These are phyloP conservation scores for Crithidia mellificae DNA, from an alignment of 208 protist genomes.

Conservation along the genomic window DNA sequence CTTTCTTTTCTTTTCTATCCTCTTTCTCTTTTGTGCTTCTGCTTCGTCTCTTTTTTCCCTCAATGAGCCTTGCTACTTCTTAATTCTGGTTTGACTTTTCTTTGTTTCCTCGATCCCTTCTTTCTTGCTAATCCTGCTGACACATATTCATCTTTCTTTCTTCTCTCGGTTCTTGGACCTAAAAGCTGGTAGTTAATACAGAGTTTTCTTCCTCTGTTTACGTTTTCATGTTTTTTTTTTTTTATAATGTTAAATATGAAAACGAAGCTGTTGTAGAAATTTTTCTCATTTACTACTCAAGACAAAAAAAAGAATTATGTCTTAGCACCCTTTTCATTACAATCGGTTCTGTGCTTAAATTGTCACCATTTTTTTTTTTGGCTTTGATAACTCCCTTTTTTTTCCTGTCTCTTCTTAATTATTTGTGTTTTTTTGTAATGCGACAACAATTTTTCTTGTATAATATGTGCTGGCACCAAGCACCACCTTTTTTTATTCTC, in stretches of 20 bases:
- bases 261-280: too few species aligned
- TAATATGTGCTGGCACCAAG: neutral
- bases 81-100: neutral
- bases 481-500: neutral
- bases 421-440: too few species aligned
- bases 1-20: neutral
- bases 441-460: neutral
- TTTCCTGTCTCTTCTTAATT: neutral
- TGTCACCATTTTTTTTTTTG: neutral
- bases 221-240: conserved; percentile 8
- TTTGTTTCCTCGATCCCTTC: neutral
- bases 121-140: neutral
- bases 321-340: too few species aligned
- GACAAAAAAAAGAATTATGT: too few species aligned
- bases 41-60: neutral
- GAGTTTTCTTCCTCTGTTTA: neutral
- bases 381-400: neutral
- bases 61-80: neutral
- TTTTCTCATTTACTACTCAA: too few species aligned
- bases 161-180: neutral
- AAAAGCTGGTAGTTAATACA: too few species aligned
- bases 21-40: conserved; percentile 4
- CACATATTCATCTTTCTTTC: neutral
- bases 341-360: neutral
- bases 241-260: too few species aligned